phyloP scores from a whole-genome alignment of 441 rosid species.

The Mallotus repandus region DNA sequence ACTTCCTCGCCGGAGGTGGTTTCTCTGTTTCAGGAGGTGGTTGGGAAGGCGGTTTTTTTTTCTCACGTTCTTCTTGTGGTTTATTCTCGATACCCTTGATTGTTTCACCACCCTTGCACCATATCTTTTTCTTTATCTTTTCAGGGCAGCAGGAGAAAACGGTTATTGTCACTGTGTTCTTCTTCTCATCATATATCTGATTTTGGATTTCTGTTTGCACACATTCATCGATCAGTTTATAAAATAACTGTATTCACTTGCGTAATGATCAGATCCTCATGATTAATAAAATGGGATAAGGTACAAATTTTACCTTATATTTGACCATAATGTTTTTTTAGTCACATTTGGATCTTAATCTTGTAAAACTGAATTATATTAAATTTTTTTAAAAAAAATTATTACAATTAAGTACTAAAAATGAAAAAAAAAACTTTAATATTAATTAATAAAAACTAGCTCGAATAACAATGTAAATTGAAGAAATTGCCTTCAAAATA shows the following conservation, averaged over 20 bases:
- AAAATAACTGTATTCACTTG: slow-evolving; percentile 36
- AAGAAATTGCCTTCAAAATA: no score
- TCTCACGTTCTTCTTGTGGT: slow-evolving; percentile 10
- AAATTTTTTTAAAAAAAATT: no score
- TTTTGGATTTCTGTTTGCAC: slow-evolving; percentile 58
- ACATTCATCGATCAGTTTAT: slow-evolving; percentile 35
- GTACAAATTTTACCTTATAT: no score
- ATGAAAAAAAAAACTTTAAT: no score
- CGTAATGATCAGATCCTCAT: no score
- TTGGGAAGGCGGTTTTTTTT: slow-evolving; percentile 28
- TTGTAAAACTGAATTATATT: no score
- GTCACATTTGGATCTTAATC: no score
- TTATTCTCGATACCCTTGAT: slow-evolving; percentile 57
- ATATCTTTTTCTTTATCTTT: slow-evolving; percentile 53
- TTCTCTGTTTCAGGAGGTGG: background rate
- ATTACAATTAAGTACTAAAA: no score
- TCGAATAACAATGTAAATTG: no score
- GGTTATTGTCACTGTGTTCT: slow-evolving; percentile 25
- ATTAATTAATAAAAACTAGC: no score
- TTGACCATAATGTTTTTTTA: no score
- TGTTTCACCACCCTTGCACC: slow-evolving; percentile 51
- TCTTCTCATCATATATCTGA: slow-evolving; percentile 53
- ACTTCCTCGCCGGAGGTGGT: slow-evolving; percentile 26
- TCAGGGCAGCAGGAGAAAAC: slow-evolving; percentile 77
- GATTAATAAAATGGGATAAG: no score